Evolutionary conservation across 805 yeast genomes (phyloP).

Genomic region (Hanseniaspora pseudoguilliermondii): DNA sequence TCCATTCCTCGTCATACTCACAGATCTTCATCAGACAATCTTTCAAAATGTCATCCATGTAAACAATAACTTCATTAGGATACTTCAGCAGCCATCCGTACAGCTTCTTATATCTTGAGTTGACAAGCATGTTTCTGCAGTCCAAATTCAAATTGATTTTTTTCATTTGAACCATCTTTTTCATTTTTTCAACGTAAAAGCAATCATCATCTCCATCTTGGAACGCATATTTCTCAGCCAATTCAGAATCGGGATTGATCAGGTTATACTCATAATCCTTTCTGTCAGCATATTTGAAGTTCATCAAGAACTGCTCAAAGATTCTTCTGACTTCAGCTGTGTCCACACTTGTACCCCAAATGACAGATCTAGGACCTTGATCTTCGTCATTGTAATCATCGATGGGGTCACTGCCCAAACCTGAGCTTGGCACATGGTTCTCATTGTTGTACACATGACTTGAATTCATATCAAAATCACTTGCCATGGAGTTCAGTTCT

Average conservation of each 20-base stretch:
- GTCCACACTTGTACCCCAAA: slow-evolving; percentile 97
- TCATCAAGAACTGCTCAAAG: slow-evolving; percentile 72
- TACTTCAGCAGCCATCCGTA: slow-evolving; percentile 79
- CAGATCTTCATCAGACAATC: slow-evolving; percentile 73
- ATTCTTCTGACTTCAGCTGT: slow-evolving; percentile 73
- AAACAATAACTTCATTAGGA: slow-evolving; percentile 93
- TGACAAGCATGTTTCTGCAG: slow-evolving; percentile 63
- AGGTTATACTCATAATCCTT: slow-evolving; percentile 32
- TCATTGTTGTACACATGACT: slow-evolving; percentile 6
- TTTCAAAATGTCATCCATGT: slow-evolving; percentile 91
- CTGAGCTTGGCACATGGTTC: slow-evolving; percentile 16
- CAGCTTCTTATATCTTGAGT: slow-evolving; percentile 60
- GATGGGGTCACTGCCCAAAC: slow-evolving; percentile 15
- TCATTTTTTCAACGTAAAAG: slow-evolving; percentile 60
- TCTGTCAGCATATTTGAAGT: slow-evolving; percentile 68
- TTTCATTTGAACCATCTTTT: slow-evolving; percentile 64
- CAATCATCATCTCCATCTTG: slow-evolving; percentile 44
- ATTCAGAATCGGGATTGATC: slow-evolving; percentile 30
- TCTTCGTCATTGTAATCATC: neutral
- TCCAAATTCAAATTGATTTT: slow-evolving; percentile 76
- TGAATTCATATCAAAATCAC: slow-evolving; percentile 7
- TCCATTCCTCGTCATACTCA: slow-evolving; percentile 34
- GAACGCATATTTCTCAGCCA: slow-evolving; percentile 16
- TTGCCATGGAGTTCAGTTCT: slow-evolving; percentile 17
- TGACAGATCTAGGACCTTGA: slow-evolving; percentile 68